Base-by-base conservation (phyloP, 257 asterid species). In the Osmanthus fragrans region DNA sequence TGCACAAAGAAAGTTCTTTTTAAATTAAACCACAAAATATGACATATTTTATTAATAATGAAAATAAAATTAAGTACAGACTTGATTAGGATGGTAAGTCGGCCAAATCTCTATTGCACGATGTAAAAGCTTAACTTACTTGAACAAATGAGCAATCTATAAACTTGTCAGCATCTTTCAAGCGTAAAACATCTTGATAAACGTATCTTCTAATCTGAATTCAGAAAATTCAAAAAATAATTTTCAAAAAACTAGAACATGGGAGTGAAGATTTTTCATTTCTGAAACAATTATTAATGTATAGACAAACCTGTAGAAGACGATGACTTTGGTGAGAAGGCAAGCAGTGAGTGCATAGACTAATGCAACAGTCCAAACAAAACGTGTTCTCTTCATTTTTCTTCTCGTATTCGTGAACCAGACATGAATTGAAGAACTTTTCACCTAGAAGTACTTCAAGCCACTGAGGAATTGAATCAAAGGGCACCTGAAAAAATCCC, bases 131-230 rank as follows among this genome's bases (percentile, higher is more conserved):
- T 42, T 45, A 49, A 63, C 65, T 75, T 75, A 75, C 79, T 40
- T 75, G 79, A 40, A 75, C 65, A 40, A 39, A 65, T 23, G 79
- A 64, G 29, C 79, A 75, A 65, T 75, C 73, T 11, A 75, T 15
- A 23, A 75, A 27, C 40, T n/a, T 42, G 12, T 75, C 45, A 27
- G 64, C 66, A 6, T 75, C 79, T 40, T 65, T 65, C 79, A 75
- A 25, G 0, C 65, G 64, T n/a, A 75, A 21, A 16, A 75, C 79
- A 75, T 75, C 73, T 23, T 65, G 79, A 64, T 75, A 65, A 39
- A 75, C 65, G 27, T 75, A 75, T 19, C 79, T 75, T 39, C 79
- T 25, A 5, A 75, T 65, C 79, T 75, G 25, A 11, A 54, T 45
- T 13, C 18, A 12, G 54, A 13, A 45, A 45, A 11, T 2, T 12